Evolutionary conservation across 2,329 filamentous ascomycete genomes (phyloP).

Genomic region (Penicillium sp.): DNA sequence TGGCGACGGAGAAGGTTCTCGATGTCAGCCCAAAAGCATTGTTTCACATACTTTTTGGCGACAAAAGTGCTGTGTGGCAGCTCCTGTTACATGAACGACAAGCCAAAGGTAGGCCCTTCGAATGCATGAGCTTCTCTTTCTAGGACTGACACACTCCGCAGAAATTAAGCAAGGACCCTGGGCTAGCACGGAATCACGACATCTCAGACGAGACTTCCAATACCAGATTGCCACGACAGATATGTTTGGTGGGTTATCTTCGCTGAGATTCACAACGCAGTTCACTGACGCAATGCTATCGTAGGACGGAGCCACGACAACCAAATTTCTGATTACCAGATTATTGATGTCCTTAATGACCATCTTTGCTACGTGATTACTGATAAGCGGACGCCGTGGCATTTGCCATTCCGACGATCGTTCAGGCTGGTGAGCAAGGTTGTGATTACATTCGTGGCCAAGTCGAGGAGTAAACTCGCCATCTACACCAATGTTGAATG

Average conservation of each 20-base stretch:
- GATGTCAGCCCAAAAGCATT: conserved; percentile 89
- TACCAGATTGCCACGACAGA: conserved; percentile 68
- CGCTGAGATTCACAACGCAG: neutral
- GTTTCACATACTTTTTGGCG: conserved; percentile 93
- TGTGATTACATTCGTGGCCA: conserved; percentile 87
- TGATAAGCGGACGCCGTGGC: conserved; percentile 65
- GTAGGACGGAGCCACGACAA: conserved; percentile 44
- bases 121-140: neutral
- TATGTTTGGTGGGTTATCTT: conserved; percentile 52
- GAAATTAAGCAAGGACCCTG: conserved; percentile 83
- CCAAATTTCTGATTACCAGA: conserved; percentile 73
- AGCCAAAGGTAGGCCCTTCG: conserved; percentile 51
- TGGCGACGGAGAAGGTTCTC: conserved; percentile 73
- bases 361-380: conserved; percentile 65
- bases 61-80: conserved; percentile 91
- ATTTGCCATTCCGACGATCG: conserved; percentile 70
- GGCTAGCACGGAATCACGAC: conserved; percentile 62
- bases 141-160: conserved; percentile 21
- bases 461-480: conserved; percentile 85
- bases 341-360: conserved; percentile 75
- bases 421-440: conserved; percentile 85
- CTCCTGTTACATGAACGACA: conserved; percentile 78
- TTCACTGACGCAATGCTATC: neutral
- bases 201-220: conserved; percentile 70
- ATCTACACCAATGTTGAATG: conserved; percentile 86